Percentiles rank a stretch among this genome's conserved stretches.
These are phyloP conservation scores for Selenicereus undatus DNA, from an alignment of 148 eudicot genomes.

Conservation along the genomic window DNA sequence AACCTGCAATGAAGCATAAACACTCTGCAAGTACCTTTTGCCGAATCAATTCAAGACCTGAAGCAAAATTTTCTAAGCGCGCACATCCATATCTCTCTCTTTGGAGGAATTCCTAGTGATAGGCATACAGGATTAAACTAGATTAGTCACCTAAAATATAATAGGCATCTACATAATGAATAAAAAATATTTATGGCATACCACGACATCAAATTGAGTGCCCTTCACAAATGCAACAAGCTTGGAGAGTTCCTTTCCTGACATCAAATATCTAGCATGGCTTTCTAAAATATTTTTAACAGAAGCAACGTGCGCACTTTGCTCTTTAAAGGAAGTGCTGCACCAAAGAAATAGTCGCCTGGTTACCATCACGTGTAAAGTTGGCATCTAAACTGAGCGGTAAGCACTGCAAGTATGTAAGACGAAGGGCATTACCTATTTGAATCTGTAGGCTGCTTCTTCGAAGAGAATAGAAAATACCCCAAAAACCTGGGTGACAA, in stretches of 20 bases:
- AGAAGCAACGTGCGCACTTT: slow-evolving; percentile 80
- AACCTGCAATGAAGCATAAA: slow-evolving; percentile 9
- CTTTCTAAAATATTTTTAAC: slow-evolving; percentile 88
- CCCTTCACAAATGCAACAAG: slow-evolving; percentile 99
- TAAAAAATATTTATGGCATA: slow-evolving; percentile 26
- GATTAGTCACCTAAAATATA: slow-evolving; percentile 13
- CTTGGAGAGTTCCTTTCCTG: slow-evolving; percentile 94
- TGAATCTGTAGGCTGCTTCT: slow-evolving; percentile 61
- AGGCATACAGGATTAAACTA: slow-evolving; percentile 14
- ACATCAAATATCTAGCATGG: slow-evolving; percentile 95
- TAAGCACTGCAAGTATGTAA: background rate
- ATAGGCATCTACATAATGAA: background rate
- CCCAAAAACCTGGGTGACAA: slow-evolving; percentile 78
- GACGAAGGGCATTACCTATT: slow-evolving; percentile 47
- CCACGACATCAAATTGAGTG: slow-evolving; percentile 97
- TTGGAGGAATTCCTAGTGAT: slow-evolving; percentile 80
- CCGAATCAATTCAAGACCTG: slow-evolving; percentile 76
- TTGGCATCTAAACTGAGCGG: background rate
- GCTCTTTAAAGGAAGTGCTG: slow-evolving; percentile 79
- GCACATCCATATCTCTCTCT: slow-evolving; percentile 93
- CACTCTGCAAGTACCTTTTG: slow-evolving; percentile 51
- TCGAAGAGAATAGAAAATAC: slow-evolving; percentile 64
- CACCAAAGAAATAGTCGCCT: slow-evolving; percentile 11
- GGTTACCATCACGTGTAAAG: background rate
- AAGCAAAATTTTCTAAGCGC: slow-evolving; percentile 90